Conservation (phyloP, 768 basidiomycete species). For the Russula ochroleuca region DNA sequence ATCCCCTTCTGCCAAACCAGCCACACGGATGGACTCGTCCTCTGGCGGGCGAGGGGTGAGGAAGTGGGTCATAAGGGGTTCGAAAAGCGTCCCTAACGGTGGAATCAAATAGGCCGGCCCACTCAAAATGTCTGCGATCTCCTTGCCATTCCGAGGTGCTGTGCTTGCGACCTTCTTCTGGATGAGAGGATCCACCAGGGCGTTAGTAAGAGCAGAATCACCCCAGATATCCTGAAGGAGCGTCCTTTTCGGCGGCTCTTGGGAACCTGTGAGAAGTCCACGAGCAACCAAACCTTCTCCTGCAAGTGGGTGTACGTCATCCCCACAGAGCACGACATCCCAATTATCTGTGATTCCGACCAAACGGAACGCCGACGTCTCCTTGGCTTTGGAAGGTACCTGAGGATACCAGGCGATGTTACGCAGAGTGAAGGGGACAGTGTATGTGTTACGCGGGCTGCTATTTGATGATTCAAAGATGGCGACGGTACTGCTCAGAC, state of each 20-base stretch:
- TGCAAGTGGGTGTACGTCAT: slow-evolving; percentile 42
- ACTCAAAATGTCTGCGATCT: slow-evolving; percentile 51
- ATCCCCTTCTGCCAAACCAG: slow-evolving; percentile 30
- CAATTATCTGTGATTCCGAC: slow-evolving; percentile 67
- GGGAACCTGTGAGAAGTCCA: slow-evolving; percentile 34
- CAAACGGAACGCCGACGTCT: slow-evolving; percentile 46
- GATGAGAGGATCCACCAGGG: slow-evolving; percentile 29
- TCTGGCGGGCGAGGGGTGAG: slow-evolving; percentile 34
- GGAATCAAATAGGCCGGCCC: slow-evolving; percentile 75
- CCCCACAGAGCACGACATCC: slow-evolving; percentile 65
- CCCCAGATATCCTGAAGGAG: slow-evolving; percentile 93
- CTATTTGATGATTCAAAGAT: slow-evolving; percentile 48
- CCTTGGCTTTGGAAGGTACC: slow-evolving; percentile 33
- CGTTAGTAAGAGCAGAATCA: slow-evolving; percentile 54
- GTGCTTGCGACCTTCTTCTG: slow-evolving; percentile 27
- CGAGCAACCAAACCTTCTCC: slow-evolving; percentile 44
- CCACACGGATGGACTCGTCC: slow-evolving; percentile 11
- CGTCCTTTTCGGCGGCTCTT: slow-evolving; percentile 43
- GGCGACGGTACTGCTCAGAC: slow-evolving; percentile 33
- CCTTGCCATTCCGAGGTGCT: slow-evolving; percentile 40
- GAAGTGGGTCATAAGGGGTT: slow-evolving; percentile 53
- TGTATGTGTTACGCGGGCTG: slow-evolving; percentile 41
- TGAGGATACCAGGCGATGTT: slow-evolving; percentile 41
- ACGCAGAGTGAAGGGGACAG: slow-evolving; percentile 61
- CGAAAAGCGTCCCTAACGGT: slow-evolving; percentile 66